Percentiles rank a stretch among this genome's conserved stretches.
phyloP scores from a whole-genome alignment of 352 stramenopile genomes.

The Pythium aphanidermatum region DNA sequence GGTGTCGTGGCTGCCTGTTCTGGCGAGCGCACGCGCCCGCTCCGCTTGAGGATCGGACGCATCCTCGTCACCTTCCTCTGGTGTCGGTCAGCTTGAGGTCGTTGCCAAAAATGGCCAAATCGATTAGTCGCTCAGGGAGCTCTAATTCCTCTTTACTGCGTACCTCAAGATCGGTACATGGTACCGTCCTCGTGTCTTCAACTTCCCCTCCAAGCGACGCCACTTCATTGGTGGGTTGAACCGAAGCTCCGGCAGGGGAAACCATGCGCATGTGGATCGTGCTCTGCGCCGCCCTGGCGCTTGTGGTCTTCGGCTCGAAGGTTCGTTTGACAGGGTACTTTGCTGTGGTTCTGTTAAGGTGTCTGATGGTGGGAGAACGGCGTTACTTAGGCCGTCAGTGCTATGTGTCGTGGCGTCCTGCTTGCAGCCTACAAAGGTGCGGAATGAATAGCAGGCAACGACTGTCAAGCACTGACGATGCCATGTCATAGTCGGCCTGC shows the following conservation, averaged over 20 bases:
- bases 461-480: no score
- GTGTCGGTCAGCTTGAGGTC: background rate
- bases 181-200: background rate
- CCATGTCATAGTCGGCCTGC: constrained; percentile 27
- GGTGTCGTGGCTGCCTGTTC: constrained; percentile 11
- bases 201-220: background rate
- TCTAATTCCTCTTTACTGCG: no score
- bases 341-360: background rate
- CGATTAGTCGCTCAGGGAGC: no score
- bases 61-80: constrained; percentile 4
- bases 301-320: constrained; percentile 19
- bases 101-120: no score
- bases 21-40: constrained; percentile 13
- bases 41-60: constrained; percentile 62
- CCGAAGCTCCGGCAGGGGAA: background rate
- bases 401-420: constrained; percentile 9
- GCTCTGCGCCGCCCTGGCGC: background rate
- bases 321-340: background rate
- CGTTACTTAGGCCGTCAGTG: constrained; percentile 2
- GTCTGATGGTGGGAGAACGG: background rate
- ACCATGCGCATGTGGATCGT: constrained; percentile 17
- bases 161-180: constrained; percentile 14
- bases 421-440: constrained; percentile 16
- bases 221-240: constrained; percentile 3
- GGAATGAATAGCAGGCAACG: no score